Evolutionary conservation across 208 protist genomes (phyloP), one percentile per base, ranked within the genome.

Genomic region (Wallacemonas collosoma): DNA sequence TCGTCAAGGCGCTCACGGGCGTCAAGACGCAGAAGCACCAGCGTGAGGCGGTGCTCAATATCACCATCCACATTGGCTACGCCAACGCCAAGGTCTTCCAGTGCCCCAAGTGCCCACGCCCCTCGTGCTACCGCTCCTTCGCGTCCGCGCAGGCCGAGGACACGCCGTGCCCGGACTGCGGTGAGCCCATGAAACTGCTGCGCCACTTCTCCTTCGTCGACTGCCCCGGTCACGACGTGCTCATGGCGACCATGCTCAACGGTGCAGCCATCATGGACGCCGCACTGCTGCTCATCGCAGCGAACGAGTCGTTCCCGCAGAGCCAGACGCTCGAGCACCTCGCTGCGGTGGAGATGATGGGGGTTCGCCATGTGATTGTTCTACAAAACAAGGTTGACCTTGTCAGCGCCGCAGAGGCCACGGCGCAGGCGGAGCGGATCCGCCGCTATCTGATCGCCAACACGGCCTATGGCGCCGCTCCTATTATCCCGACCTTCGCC

Each of bases 191-290:
- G 80, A 87, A 77, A 66, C 83, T 98, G 63, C 80, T 82, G 64
- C 83, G 97, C 47, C 98, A 99, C 82, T 98, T 99, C 56, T 99
- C 98, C 48, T 99, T 99, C 85, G 98, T 99, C 26, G 98, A 99
- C 90, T 99, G 98, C 86, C 98, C 98, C 53, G 98, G 98, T 65
- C 99, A 99, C 92, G 99, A 99, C 90, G 98, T 99, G 85, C 97
- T 99, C 53, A 99, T 99, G 99, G 98, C 99, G 36, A 99, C 99
- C 56, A 99, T 99, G 99, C 94, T 99, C 45, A 99, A 99, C 96
- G 99, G 98, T 70, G 99, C 99, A 26, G 98, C 99, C 72, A 99
- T 99, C 77, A 99, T 99, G 99, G 99, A 99, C 80, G 99, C 99
- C 15, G 99, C 99, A 8, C 79, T 99, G 44, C 89, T 99, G 41